A percentile compares a stretch with the other conserved stretches of the same genome.
phyloP scores from a whole-genome alignment of 2,329 filamentous ascomycete genomes.

The Calonectria multiphialidica region DNA sequence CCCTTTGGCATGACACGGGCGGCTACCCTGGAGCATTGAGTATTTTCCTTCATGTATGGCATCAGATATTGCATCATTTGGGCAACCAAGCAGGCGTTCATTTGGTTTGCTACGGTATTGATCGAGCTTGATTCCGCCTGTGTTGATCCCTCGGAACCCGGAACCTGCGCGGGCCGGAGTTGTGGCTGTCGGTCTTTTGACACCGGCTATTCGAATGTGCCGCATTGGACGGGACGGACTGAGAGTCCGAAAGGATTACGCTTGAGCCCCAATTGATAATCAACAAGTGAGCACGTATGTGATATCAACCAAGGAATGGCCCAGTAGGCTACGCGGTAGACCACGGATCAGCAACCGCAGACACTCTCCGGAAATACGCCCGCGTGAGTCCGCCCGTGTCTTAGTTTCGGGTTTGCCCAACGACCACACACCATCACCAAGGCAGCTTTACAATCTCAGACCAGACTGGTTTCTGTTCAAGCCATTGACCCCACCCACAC shows the following conservation, averaged over 20 bases:
- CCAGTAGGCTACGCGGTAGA: not conserved
- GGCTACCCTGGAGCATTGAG: constrained; percentile 16
- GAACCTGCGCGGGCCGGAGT: not conserved
- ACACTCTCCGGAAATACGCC: not conserved
- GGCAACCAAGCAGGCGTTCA: not conserved
- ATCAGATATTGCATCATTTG: not conserved
- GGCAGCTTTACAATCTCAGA: not conserved
- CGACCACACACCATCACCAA: not conserved
- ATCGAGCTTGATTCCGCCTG: no score
- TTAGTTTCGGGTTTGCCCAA: not conserved
- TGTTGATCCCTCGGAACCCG: not conserved
- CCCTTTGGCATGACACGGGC: not conserved
- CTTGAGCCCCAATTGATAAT: not conserved
- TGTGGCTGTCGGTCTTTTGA: not conserved
- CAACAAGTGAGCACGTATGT: not conserved
- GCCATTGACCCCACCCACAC: constrained; percentile 2
- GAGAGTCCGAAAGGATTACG: not conserved
- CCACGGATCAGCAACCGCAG: not conserved
- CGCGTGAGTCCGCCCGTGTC: not conserved
- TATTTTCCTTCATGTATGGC: not conserved
- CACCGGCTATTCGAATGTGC: not conserved
- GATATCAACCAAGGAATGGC: no score
- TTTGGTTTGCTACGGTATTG: not conserved
- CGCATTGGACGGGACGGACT: not conserved
- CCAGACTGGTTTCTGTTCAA: not conserved